These are phyloP conservation scores for Gloeopeniophorella convolvens DNA, from an alignment of 768 basidiomycete genomes.

Conservation along the genomic window DNA sequence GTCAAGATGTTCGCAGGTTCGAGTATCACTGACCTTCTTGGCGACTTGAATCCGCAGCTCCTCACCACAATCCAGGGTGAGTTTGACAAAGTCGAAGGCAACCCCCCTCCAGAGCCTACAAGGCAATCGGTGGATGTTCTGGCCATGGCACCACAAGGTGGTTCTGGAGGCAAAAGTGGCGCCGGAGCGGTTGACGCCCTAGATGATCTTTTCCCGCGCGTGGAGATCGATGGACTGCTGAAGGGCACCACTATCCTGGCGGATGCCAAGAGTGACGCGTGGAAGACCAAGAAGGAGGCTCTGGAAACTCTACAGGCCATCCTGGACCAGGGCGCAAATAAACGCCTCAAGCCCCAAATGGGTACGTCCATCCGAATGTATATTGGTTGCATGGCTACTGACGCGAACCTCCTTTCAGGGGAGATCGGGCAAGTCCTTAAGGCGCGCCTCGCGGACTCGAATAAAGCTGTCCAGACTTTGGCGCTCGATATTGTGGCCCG, in stretches of 20 bases:
- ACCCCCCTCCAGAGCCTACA: slow-evolving; percentile 67
- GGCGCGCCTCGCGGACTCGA: slow-evolving; percentile 81
- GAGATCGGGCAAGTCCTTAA: slow-evolving; percentile 90
- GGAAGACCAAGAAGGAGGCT: slow-evolving; percentile 96
- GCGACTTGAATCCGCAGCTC: slow-evolving; percentile 92
- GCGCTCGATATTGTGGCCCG: slow-evolving; percentile 88
- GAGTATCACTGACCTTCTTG: slow-evolving; percentile 90
- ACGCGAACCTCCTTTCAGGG: slow-evolving; percentile 41
- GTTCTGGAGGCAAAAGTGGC: slow-evolving; percentile 36
- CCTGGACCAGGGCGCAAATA: slow-evolving; percentile 87
- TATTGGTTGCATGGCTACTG: slow-evolving; percentile 1
- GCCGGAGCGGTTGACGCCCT: slow-evolving; percentile 55
- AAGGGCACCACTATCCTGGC: slow-evolving; percentile 76
- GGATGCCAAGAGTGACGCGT: slow-evolving; percentile 87
- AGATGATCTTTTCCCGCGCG: slow-evolving; percentile 92
- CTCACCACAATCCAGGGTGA: slow-evolving; percentile 84
- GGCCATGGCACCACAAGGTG: slow-evolving; percentile 37
- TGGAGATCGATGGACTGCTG: slow-evolving; percentile 83
- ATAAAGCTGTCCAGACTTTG: slow-evolving; percentile 87
- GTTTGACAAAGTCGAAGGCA: slow-evolving; percentile 88
- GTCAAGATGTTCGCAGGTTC: slow-evolving; percentile 83
- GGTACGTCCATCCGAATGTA: slow-evolving; percentile 39
- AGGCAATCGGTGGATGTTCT: slow-evolving; percentile 73
- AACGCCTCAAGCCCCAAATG: slow-evolving; percentile 85
- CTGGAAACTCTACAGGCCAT: slow-evolving; percentile 77